These are phyloP conservation scores for Circinella minor DNA, from an alignment of 371 early-diverging fungal species.

Conservation along the genomic window DNA sequence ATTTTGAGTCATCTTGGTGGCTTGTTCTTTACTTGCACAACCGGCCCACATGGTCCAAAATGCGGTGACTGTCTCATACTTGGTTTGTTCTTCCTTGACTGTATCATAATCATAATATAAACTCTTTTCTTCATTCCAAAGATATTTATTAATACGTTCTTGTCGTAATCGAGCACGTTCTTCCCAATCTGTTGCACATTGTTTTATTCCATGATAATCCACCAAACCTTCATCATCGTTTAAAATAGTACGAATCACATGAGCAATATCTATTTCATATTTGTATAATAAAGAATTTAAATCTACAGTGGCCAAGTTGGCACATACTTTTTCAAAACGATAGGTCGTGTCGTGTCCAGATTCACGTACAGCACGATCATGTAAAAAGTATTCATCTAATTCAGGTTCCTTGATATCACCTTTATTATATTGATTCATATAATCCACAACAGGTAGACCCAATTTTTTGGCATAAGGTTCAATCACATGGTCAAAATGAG, in stretches of 20 bases:
- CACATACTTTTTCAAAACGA: constrained; percentile 86
- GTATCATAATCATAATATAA: constrained; percentile 66
- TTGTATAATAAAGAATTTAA: constrained; percentile 88
- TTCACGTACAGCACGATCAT: constrained; percentile 94
- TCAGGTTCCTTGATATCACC: constrained; percentile 73
- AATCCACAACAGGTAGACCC: constrained; percentile 68
- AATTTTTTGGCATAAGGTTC: constrained; percentile 75
- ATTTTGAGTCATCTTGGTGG: constrained; percentile 50
- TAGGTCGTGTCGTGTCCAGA: constrained; percentile 96
- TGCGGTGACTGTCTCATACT: constrained; percentile 71
- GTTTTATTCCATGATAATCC: constrained; percentile 39
- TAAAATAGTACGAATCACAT: constrained; percentile 64
- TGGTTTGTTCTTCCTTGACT: constrained; percentile 39
- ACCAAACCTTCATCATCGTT: constrained; percentile 28
- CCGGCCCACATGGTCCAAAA: constrained; percentile 77
- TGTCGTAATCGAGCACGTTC: constrained; percentile 48
- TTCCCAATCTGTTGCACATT: constrained; percentile 35
- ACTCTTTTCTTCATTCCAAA: constrained; percentile 59
- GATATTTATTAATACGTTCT: constrained; percentile 58
- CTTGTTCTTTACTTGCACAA: constrained; percentile 61
- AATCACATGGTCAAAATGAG: constrained; percentile 88
- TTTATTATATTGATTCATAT: constrained; percentile 63
- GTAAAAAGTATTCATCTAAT: constrained; percentile 89
- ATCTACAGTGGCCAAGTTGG: constrained; percentile 88
- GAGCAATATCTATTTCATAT: constrained; percentile 87